Percentiles rank a stretch among this genome's conserved stretches.
Evolutionary conservation across 345 rosid genomes (phyloP).

Genomic region (Camelina hispida): DNA sequence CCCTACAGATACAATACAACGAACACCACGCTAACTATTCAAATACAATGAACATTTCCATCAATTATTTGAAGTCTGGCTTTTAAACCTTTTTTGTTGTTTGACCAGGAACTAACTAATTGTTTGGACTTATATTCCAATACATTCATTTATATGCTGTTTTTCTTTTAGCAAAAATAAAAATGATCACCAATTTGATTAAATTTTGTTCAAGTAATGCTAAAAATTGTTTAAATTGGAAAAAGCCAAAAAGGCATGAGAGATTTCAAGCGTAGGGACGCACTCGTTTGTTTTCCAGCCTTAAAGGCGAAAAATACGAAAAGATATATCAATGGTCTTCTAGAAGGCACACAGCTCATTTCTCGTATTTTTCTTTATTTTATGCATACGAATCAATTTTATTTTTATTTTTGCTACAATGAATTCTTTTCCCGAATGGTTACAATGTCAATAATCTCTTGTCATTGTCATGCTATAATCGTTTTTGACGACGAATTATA

Average conservation of each 20-base stretch:
- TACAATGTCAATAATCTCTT: not conserved
- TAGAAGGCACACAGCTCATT: conserved; percentile 22
- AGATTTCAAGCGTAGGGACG: not conserved
- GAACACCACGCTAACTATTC: not conserved
- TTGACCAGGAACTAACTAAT: too few species aligned
- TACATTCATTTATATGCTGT: too few species aligned
- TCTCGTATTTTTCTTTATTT: not conserved
- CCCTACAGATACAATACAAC: conserved; percentile 13
- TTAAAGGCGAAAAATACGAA: conserved; percentile 9
- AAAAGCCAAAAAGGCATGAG: conserved; percentile 25
- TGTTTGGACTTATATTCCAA: too few species aligned
- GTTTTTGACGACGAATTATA: not conserved
- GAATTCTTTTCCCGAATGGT: not conserved
- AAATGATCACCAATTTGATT: too few species aligned
- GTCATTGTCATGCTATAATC: not conserved
- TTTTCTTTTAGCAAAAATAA: too few species aligned
- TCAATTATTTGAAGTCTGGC: too few species aligned
- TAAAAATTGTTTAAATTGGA: not conserved
- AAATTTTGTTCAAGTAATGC: too few species aligned
- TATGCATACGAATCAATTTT: not conserved
- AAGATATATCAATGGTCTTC: conserved; percentile 13
- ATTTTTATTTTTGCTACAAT: not conserved
- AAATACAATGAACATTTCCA: not conserved
- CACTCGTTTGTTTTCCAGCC: conserved; percentile 19
- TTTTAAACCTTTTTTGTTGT: too few species aligned